Base-by-base conservation (phyloP, 352 stramenopile genomes). In the Globisporangium recalcitrans region DNA sequence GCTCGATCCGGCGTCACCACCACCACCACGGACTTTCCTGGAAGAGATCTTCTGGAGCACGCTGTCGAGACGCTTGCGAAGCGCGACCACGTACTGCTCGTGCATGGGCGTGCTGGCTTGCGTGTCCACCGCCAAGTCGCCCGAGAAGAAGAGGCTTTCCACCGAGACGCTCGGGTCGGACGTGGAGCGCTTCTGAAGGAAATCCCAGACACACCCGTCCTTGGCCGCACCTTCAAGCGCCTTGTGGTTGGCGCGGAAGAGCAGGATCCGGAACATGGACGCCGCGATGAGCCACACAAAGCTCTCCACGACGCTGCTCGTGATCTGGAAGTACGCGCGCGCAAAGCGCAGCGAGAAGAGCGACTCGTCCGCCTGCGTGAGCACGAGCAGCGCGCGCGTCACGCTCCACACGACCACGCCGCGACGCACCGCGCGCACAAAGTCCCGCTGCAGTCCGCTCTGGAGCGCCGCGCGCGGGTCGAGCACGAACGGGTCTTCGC, bases 251-350 rank as follows among this genome's bases (percentile, higher is more conserved):
- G 68, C 61, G 19, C 75, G 75, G 63, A 84, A 87, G 27, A 87
- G 64, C 60, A 85, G 36, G 42, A 83, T 77, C 26, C 78, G 69
- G 63, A 83, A 85, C 42, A 85, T 68, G 0, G 78, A 80, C 9
- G 74, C 64, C 7, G 72, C 64, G 22, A 42, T 67, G n/a, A 87
- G 57, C 21, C 71, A 64, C 7, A 73, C 72, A 26, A 85, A 72
- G 62, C 67, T 83, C 54, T 87, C 78, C 9, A 80, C 42, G 14
- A 70, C 57, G 65, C 73, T 76, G 40, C 64, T 79, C n/a, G 68
- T 71, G 29, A 87, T 44, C 26, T 85, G 72, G 67, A 87, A 87
- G 36, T 47, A 59, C 32, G 72, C 47, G 34, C 67, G 71, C 1
- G 63, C 62, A 31, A 71, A 54, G 29, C 69, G 32, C 21, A 74